Conservation (phyloP, 305 asterid genomes). For the Rubia tinctorum region DNA sequence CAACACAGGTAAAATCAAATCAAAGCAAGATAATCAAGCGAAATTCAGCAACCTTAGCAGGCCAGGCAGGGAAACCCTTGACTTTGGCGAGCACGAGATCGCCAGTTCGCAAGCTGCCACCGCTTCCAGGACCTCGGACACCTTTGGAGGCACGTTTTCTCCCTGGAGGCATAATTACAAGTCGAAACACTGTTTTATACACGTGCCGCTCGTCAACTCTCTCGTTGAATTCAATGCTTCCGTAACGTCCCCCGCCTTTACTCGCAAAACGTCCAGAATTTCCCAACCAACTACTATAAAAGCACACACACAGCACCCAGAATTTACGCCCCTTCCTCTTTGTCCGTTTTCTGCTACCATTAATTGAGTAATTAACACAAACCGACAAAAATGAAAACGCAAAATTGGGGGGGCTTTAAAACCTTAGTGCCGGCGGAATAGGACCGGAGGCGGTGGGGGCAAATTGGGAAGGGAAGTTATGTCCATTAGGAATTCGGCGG, state of each 20-base stretch:
- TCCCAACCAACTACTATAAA: constrained; percentile 13
- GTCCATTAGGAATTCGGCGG: constrained; percentile 10
- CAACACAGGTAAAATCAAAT: neutral
- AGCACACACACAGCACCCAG: neutral
- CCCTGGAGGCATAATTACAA: constrained; percentile 62
- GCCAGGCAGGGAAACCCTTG: constrained; percentile 90
- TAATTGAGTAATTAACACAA: neutral
- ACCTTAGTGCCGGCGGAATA: constrained; percentile 13
- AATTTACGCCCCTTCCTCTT: neutral
- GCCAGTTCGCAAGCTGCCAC: constrained; percentile 45
- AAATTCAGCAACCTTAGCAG: constrained; percentile 61
- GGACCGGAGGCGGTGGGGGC: constrained; percentile 18
- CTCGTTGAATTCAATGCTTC: constrained; percentile 5
- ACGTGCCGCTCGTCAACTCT: neutral
- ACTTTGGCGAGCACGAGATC: constrained; percentile 96
- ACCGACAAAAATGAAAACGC: neutral
- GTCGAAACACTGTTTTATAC: neutral
- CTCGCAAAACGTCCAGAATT: neutral
- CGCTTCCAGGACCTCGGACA: constrained; percentile 14
- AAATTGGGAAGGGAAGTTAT: neutral
- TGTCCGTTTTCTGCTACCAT: neutral
- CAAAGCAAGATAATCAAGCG: neutral
- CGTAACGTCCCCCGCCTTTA: constrained; percentile 1
- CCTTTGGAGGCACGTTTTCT: constrained; percentile 69
- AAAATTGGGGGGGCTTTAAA: neutral